Evolutionary conservation across 2,329 filamentous ascomycete species (phyloP).

Genomic region (Didymella sp.): DNA sequence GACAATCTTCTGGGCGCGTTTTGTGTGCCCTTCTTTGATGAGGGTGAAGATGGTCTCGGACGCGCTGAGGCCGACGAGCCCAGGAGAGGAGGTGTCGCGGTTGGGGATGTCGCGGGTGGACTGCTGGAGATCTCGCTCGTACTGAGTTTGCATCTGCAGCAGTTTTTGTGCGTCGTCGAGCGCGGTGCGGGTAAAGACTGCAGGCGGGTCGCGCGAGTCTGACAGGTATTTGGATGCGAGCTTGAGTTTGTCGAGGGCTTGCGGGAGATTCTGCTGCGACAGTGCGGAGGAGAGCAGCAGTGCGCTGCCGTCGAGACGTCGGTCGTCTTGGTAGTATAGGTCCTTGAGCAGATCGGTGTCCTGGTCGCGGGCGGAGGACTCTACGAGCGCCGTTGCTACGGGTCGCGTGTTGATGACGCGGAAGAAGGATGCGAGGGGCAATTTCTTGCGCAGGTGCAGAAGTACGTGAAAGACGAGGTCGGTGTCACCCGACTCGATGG

Average conservation of each 20-base stretch:
- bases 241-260: conserved; percentile 84
- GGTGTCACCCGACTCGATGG: conserved; percentile 92
- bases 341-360: conserved; percentile 88
- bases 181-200: conserved; percentile 73
- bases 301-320: conserved; percentile 84
- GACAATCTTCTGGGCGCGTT: conserved; percentile 81
- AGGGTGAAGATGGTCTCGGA: conserved; percentile 94
- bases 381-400: conserved; percentile 85
- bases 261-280: conserved; percentile 71
- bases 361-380: conserved; percentile 80
- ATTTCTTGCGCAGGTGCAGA: conserved; percentile 84
- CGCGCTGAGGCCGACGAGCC: conserved; percentile 84
- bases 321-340: conserved; percentile 96
- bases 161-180: conserved; percentile 82
- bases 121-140: conserved; percentile 77
- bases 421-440: conserved; percentile 91
- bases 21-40: conserved; percentile 79
- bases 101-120: conserved; percentile 53
- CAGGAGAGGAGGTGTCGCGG: conserved; percentile 48
- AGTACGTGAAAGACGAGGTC: conserved; percentile 92
- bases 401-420: conserved; percentile 85
- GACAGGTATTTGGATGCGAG: conserved; percentile 81
- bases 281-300: conserved; percentile 87
- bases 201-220: conserved; percentile 79
- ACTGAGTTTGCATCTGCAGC: conserved; percentile 82